Percentiles rank a stretch among this genome's conserved stretches.
Evolutionary conservation across 768 basidiomycete genomes (phyloP).

Genomic region (Tylopilus plumbeoviolaceoides): DNA sequence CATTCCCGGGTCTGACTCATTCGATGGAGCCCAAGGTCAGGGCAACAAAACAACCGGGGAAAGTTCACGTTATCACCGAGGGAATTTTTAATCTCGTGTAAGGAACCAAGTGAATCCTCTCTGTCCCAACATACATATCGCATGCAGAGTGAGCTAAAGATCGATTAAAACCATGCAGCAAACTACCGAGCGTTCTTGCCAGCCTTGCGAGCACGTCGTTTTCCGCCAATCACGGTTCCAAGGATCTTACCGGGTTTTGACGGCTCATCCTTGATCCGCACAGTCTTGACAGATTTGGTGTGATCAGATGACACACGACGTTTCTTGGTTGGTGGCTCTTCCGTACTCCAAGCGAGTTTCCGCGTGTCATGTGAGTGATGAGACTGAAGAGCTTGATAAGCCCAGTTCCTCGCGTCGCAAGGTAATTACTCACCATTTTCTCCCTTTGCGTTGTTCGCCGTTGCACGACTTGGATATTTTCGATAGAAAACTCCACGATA

Average conservation of each 20-base stretch:
- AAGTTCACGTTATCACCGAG: too few species aligned
- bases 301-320: conserved; percentile 29
- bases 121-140: not conserved
- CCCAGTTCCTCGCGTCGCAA: not conserved
- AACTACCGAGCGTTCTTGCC: conserved; percentile 19
- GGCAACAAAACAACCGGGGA: too few species aligned
- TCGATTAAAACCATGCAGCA: not conserved
- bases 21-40: too few species aligned
- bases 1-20: not conserved
- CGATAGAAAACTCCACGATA: conserved; percentile 95
- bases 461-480: conserved; percentile 88
- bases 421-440: conserved; percentile 19
- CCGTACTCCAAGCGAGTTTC: conserved; percentile 9
- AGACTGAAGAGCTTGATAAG: conserved; percentile 3
- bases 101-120: too few species aligned
- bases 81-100: too few species aligned
- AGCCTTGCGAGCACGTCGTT: conserved; percentile 64
- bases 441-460: conserved; percentile 56
- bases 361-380: conserved; percentile 3
- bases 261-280: conserved; percentile 14
- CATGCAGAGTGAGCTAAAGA: not conserved
- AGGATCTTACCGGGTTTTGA: conserved; percentile 39
- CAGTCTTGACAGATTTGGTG: conserved; percentile 24
- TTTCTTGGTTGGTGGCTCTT: conserved; percentile 41
- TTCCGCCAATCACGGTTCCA: conserved; percentile 75